Evolutionary conservation across 2,329 filamentous ascomycete genomes (phyloP).

Genomic region (Fonsecaea nubica): DNA sequence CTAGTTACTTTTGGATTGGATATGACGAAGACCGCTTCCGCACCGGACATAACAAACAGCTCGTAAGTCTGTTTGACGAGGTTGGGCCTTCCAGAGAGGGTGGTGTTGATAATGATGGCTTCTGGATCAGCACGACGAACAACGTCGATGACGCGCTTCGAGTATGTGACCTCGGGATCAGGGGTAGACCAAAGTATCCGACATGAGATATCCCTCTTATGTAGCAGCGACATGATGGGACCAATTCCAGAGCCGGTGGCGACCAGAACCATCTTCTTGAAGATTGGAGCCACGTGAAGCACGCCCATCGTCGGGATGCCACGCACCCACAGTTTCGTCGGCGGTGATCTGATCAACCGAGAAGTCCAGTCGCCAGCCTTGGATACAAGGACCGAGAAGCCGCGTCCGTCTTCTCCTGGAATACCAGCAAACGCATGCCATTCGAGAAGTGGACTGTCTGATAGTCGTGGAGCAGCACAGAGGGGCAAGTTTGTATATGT

Average conservation of each 20-base stretch:
- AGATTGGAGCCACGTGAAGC: conserved; percentile 70
- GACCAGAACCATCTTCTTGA: conserved; percentile 69
- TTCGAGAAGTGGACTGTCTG: conserved; percentile 69
- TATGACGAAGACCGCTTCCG: conserved; percentile 76
- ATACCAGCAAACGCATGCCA: conserved; percentile 81
- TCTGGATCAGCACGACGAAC: conserved; percentile 65
- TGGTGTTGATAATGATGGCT: conserved; percentile 73
- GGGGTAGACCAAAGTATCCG: conserved; percentile 74
- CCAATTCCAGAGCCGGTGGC: conserved; percentile 77
- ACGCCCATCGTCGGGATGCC: conserved; percentile 72
- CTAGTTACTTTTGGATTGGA: conserved; percentile 72
- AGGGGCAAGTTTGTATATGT: conserved; percentile 66
- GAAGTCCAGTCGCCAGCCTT: conserved; percentile 78
- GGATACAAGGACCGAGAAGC: conserved; percentile 73
- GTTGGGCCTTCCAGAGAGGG: conserved; percentile 64
- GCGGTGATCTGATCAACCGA: conserved; percentile 66
- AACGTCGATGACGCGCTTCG: conserved; percentile 60
- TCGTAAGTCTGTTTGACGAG: conserved; percentile 63
- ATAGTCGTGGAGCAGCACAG: conserved; percentile 65
- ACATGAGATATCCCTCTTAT: conserved; percentile 51
- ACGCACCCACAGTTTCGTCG: conserved; percentile 69
- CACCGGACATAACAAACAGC: conserved; percentile 54
- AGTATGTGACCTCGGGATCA: conserved; percentile 68
- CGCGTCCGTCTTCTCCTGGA: conserved; percentile 62
- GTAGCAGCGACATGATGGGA: conserved; percentile 68